phyloP scores from a whole-genome alignment of 2,329 filamentous ascomycete genomes.

The Ceratocystiopsis minuta region DNA sequence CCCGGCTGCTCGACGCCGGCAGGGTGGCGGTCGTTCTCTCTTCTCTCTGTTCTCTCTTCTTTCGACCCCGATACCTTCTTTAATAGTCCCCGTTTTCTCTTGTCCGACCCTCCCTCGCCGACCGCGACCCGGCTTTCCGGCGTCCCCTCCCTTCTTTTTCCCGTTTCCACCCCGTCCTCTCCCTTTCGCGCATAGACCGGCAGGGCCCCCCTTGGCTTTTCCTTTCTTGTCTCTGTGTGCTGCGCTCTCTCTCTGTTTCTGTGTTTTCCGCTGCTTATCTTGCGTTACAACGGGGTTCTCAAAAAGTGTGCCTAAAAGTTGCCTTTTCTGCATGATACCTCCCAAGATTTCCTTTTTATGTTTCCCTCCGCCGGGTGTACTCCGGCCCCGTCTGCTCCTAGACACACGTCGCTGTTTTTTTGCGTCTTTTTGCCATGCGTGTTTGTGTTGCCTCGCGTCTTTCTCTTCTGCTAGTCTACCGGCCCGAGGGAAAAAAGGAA shows the following conservation, averaged over 20 bases:
- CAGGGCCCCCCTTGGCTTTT: not conserved
- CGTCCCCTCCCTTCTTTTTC: not conserved
- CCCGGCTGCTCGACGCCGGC: no score
- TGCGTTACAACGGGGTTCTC: slow-evolving; percentile 19
- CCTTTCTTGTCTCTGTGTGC: slow-evolving; percentile 10
- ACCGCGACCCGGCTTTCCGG: slow-evolving; percentile 3
- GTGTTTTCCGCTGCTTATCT: slow-evolving; percentile 3
- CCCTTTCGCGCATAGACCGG: slow-evolving; percentile 37
- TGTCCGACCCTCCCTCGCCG: no score
- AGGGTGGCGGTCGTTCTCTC: no score
- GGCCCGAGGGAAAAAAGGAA: no score
- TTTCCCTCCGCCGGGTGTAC: not conserved
- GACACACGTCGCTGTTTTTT: not conserved
- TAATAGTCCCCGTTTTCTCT: slow-evolving; percentile 11
- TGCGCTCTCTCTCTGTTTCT: not conserved
- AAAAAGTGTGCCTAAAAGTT: slow-evolving; percentile 30
- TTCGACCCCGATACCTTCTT: not conserved
- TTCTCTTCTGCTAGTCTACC: no score
- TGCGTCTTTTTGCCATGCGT: not conserved
- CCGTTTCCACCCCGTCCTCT: no score
- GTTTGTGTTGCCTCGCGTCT: no score
- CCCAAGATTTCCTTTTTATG: slow-evolving; percentile 12
- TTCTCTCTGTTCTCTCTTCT: not conserved
- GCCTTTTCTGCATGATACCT: slow-evolving; percentile 31
- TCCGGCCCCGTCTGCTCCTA: slow-evolving; percentile 4